phyloP scores from a whole-genome alignment of 2,329 filamentous ascomycete species.

The Ceratocystis eucalypticola region DNA sequence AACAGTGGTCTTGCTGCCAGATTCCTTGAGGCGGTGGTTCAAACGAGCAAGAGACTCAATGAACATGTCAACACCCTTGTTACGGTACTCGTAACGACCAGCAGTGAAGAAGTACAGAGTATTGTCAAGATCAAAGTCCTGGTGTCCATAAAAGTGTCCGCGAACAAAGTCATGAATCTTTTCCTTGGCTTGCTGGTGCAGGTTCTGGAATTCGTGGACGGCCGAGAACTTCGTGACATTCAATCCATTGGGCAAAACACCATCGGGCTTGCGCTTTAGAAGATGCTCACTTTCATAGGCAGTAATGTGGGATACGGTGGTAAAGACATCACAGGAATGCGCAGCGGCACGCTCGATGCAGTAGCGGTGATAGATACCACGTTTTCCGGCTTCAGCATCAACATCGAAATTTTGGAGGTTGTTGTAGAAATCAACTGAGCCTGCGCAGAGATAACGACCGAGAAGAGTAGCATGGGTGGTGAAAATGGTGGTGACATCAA shows the following conservation, averaged over 20 bases:
- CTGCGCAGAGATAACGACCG: conserved; percentile 89
- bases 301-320: conserved; percentile 95
- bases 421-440: conserved; percentile 98
- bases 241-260: conserved; percentile 87
- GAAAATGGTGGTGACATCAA: conserved; percentile 96
- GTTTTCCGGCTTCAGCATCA: conserved; percentile 90
- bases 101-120: conserved; percentile 97
- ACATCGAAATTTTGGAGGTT: conserved; percentile 95
- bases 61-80: conserved; percentile 99
- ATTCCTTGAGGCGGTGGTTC: conserved; percentile 78
- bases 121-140: conserved; percentile 92
- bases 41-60: conserved; percentile 89
- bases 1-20: conserved; percentile 81
- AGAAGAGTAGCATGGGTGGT: conserved; percentile 88
- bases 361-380: conserved; percentile 96
- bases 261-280: conserved; percentile 93
- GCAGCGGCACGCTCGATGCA: conserved; percentile 92
- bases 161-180: conserved; percentile 98
- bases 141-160: conserved; percentile 96
- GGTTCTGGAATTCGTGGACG: conserved; percentile 96
- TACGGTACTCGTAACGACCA: conserved; percentile 92
- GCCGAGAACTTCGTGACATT: conserved; percentile 98
- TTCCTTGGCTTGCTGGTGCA: conserved; percentile 91
- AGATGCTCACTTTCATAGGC: conserved; percentile 96
- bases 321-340: conserved; percentile 91